Base-by-base conservation (phyloP, 2,329 filamentous ascomycete species). In the Cladophialophora immunda region DNA sequence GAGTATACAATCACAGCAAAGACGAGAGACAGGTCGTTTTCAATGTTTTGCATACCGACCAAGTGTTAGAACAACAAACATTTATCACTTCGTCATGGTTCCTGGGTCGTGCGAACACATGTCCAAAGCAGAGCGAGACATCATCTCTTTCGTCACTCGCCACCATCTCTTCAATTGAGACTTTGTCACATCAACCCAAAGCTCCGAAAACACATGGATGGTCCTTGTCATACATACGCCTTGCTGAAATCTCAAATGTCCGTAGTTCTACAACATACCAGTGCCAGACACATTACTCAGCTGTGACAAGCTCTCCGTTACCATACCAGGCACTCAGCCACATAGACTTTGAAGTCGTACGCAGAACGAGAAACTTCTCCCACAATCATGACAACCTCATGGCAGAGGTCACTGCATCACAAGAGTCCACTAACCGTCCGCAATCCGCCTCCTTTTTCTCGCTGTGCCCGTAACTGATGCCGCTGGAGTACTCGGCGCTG, bases 401-500 rank as follows among this genome's bases (percentile, higher is more conserved):
- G 22, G 19, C 9, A 50, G 19, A 13, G 19, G 9, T 11, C 9
- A 25, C 9, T 4, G 22, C 45, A 50, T 50, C 45, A 25, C 19
- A 11, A 6, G 11, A 15, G 19, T 11, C 45, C 45, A 13, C 45
- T 50, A 50, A 11, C 45, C n/a, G 38, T 70, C 71, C 15, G 70
- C 71, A 11, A 73, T 61, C 27, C 68, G 47, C 38, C 71, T 68
- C 45, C 71, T 59, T 62, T 73, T 73, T 54, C 71, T 68, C 22
- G 66, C 62, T 11, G 64, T 68, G 0, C 71, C 71, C 11, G 61
- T 62, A n/a, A 45, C 45, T 6, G 55, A 58, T 29, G 47, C 61
- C 55, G 32, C 41, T 38, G 30, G 66, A 57, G 38, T 66, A 62
- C 32, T 55, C 58, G 19, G 62, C 15, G 7, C 52, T 38, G n/a